A percentile compares a stretch with the other conserved stretches of the same genome.
Conservation (phyloP, 2,329 filamentous ascomycete species). For the Fusarium scirpi region DNA sequence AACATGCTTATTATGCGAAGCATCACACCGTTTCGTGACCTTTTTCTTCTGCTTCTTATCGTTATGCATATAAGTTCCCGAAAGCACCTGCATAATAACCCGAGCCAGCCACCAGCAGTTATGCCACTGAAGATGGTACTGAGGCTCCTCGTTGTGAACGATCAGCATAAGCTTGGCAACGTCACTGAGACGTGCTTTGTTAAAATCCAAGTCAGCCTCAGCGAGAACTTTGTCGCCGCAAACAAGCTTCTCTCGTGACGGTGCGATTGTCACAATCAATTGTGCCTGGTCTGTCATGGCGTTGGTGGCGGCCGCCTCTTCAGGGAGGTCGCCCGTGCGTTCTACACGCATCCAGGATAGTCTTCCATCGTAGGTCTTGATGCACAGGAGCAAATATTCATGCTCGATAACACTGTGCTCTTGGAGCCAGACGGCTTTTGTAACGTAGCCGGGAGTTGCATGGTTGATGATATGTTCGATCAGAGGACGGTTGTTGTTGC, state of each 20-base stretch:
- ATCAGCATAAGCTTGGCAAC: background rate
- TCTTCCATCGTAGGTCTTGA: background rate
- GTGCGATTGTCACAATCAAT: slow-evolving; percentile 1
- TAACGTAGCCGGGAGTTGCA: background rate
- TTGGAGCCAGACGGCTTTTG: background rate
- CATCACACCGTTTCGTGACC: background rate
- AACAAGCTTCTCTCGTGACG: background rate
- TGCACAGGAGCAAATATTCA: background rate
- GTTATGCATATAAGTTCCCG: background rate
- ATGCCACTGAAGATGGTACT: background rate
- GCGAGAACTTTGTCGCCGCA: background rate
- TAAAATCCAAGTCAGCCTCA: background rate
- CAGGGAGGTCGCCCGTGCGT: background rate
- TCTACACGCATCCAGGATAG: background rate
- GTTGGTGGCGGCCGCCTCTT: background rate
- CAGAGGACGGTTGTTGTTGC: background rate
- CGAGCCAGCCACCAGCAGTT: slow-evolving; percentile 7
- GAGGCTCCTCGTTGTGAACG: slow-evolving; percentile 1
- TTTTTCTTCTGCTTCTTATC: background rate
- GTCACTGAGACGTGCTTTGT: background rate
- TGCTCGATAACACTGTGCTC: background rate
- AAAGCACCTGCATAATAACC: background rate
- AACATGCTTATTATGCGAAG: background rate
- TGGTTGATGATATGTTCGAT: slow-evolving; percentile 3
- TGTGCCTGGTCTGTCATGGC: slow-evolving; percentile 1